Evolutionary conservation across 2,329 filamentous ascomycete genomes (phyloP), one percentile per base, ranked within the genome.

Genomic region (Fusarium napiforme): DNA sequence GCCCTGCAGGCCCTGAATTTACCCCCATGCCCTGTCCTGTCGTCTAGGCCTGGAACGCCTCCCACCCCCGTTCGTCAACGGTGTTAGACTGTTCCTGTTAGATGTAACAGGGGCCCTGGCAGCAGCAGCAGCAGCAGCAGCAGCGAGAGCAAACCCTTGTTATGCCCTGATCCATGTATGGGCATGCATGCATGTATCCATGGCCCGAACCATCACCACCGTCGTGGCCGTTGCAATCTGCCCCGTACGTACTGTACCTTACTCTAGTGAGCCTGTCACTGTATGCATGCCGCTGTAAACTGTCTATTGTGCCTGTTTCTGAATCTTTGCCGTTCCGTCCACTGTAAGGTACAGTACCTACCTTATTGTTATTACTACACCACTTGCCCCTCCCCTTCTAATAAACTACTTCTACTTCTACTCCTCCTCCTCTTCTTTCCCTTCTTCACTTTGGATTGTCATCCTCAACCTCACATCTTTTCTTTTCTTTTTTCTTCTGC

Each of bases 211-310:
- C 74, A 78, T 78, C 69, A 77, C 66, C 71, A 77, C 76, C 76
- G 76, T 69, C 72, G 76, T 72, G 65, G 75, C 76, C 76, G 76
- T 78, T 78, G 75, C 65, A 78, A 77, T 77, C 75, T 78, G 73
- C 75, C 67, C 72, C 75, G 71, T 72, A 66, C 53, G 55, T 70
- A 52, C 58, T 53, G 63, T 64, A 61, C 62, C 53, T 71, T 65
- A 53, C 58, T 57, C 55, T 73, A 60, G 45, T 34, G 42, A 66
- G 50, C 50, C 40, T 57, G 64, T 50, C 61, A 36, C 45, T 50
- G 62, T 30, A 57, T 64, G 46, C 55, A 26, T 40, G 37, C 55
- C 59, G 50, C 58, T 66, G 60, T 61, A 69, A 60, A 47, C 65
- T 73, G 69, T 49, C 53, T 46, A 57, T 46, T 59, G 56, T 49